Base-by-base conservation (phyloP, 352 stramenopile species). In the Pythium insidiosum region DNA sequence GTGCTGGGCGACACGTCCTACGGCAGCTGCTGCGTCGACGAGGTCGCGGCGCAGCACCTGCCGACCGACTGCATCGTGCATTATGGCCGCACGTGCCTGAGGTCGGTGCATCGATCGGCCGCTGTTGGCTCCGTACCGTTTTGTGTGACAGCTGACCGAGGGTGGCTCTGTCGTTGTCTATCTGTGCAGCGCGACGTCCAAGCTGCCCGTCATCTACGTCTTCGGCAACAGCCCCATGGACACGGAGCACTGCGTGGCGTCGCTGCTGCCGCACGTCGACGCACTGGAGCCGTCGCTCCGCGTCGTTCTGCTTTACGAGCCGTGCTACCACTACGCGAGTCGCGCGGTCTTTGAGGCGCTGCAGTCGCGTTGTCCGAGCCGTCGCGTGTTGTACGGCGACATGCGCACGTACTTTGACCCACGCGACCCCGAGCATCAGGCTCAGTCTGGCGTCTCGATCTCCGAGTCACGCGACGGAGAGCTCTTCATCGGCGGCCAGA, bases 1-100 rank as follows among this genome's bases (percentile, higher is more conserved):
- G 75, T 97, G 21, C 61, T 98, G 12, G 95, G 95, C 18, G 95
- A 98, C 60, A 98, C 95, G 7, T 97, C 92, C 19, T 97, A 97
- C 54, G 91, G 84, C 31, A 95, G 84, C 45, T 98, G 94, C 70
- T 98, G 94, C 60, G 91, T 97, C 28, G 95, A 98, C 63, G 88
- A 97, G 62, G 88, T 98, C 21, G 87, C 88, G 11, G 92, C 93
- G 30, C 76, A 95, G 51, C 95, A 98, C 66, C 71, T 98, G 25
- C 55, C 84, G 23, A 93, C 94, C 0, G 83, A 98, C 70, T 83
- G 93, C 50, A 74, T 98, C 41, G 72, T 98, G 29, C 94, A 98
- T 62, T 98, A 96, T 68, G 95, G 95, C 16, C 88, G 93, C 67
- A 94, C 89, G 15, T 97, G 91, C 73, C 61, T 98, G 41, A 84